Evolutionary conservation across 2,329 filamentous ascomycete species (phyloP), one percentile per base, ranked within the genome.

Genomic region (Scleromitrula shiraiana): DNA sequence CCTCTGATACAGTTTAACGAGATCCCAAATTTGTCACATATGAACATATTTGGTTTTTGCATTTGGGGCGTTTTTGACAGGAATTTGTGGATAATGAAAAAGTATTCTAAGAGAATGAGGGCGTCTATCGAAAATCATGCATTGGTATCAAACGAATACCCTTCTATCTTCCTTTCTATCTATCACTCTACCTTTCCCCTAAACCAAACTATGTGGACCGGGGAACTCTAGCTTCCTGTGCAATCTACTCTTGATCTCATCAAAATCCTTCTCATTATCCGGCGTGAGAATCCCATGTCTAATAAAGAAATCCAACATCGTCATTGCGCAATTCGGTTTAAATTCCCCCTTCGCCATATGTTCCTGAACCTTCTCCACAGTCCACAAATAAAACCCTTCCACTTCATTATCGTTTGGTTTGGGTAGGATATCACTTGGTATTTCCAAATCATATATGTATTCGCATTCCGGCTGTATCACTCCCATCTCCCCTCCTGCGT

Each of bases 401-500:
- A 95, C 93, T 69, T 98, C 93, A 45, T 84, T 82, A 65, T 98
- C 93, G 50, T 85, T 83, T 15, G 91, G 90, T 62, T 75, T 77
- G 10, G 85, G 89, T 29, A 78, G 69, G 4, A 88, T 73, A 50
- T 81, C 79, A 5, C 71, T 67, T 2, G 83, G 77, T 54, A 98
- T 70, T 65, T 88, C 82, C 53, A 97, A 70, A 64, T 98, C 89
- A 68, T 93, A 98, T 37, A 95, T 73, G 71, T 89, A 96, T 68
- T 97, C 84, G 60, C 82, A 83, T 68, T 97, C 93, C 0, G 93
- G 93, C 68, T 95, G 91, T 62, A 95, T 74, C 60, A 94, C 73
- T 9, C 83, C 84, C 8, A 75, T 79, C 68, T 96, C 88, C 8
- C 89, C 90, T 9, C 88, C 88, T 3, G 88, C 82, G 27, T 80